Evolutionary conservation across 179 eudicot genomes (phyloP), one percentile per base, ranked within the genome.

Genomic region (Carnegiea gigantea): DNA sequence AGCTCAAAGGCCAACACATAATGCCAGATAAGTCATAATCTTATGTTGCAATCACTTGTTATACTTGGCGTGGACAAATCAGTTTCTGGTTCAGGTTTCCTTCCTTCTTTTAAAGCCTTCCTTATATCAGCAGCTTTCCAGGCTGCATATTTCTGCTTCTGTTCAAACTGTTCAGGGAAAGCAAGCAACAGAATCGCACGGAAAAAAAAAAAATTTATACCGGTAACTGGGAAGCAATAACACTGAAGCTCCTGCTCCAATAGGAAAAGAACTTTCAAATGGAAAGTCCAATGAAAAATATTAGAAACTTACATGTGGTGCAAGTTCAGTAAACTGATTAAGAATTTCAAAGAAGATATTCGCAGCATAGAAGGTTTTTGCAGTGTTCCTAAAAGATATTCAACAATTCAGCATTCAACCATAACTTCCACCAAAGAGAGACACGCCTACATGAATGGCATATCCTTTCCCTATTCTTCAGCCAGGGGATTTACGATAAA

Each of bases 51-150:
- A 78, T 85, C 87, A 76, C 84, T 85, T 77, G 90, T 75, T 82
- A 90, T 79, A 43, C 81, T 83, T 46, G 83, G 85, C 64, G 84
- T 28, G 38, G 93, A 85, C 46, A 83, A 73, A 82, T 91, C 91
- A 12, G 86, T 80, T 78, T 93, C 98, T 79, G 98, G 94, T 36
- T 90, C 90, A 83, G 98, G 98, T 76, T 85, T 90, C 88, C 98
- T 90, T 82, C 98, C 97, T 86, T 95, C 98, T 89, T 95, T 95
- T 72, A 95, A 15, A 80, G 98, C 98, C 82, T 91, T 95, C 79
- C 98, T 87, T 87, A 95, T 93, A 88, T 95, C 98, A 81, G 95
- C 98, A 40, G 98, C 98, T 89, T 95, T 95, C 98, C 98, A 95
- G 49, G 82, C 92, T 77, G 98, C 98, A 89, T 95, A 95, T 81